These are phyloP conservation scores for Pseudohalonectria lignicola DNA, from an alignment of 2,329 filamentous ascomycete species.

Conservation along the genomic window DNA sequence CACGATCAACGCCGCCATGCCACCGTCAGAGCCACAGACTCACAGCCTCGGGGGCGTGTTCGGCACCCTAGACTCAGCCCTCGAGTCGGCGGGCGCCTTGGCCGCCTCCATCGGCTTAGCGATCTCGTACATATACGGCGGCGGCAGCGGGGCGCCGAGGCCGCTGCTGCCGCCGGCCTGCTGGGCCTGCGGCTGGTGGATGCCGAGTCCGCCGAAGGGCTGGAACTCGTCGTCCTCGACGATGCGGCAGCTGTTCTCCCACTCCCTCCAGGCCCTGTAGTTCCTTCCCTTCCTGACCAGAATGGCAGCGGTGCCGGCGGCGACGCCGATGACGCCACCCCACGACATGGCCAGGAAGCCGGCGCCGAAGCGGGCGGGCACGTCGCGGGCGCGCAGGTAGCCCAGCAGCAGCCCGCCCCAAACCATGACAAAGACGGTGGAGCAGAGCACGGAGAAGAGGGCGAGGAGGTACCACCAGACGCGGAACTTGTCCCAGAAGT, in stretches of 20 bases:
- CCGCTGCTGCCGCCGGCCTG: background rate
- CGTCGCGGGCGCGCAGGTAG: background rate
- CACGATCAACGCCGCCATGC: no score
- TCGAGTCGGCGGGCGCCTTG: no score
- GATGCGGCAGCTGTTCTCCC: background rate
- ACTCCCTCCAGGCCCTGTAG: background rate
- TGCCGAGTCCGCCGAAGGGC: no score
- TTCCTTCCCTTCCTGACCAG: background rate
- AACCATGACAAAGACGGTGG: background rate
- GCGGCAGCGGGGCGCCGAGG: no score
- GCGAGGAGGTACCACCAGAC: slow-evolving; percentile 1
- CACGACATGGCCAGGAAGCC: slow-evolving; percentile 1
- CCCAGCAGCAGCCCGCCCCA: background rate
- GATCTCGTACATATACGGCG: background rate
- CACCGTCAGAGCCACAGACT: no score
- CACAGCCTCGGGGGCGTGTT: no score
- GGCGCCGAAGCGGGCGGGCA: background rate
- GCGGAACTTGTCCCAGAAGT: slow-evolving; percentile 1
- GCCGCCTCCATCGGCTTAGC: no score
- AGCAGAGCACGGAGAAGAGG: background rate
- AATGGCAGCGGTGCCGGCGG: background rate
- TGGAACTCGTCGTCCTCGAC: no score
- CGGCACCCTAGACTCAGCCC: no score
- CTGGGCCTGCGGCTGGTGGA: no score
- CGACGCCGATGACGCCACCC: background rate